Evolutionary conservation across 2,329 filamentous ascomycete genomes (phyloP).

Genomic region (Rhynchosporium graminicola): DNA sequence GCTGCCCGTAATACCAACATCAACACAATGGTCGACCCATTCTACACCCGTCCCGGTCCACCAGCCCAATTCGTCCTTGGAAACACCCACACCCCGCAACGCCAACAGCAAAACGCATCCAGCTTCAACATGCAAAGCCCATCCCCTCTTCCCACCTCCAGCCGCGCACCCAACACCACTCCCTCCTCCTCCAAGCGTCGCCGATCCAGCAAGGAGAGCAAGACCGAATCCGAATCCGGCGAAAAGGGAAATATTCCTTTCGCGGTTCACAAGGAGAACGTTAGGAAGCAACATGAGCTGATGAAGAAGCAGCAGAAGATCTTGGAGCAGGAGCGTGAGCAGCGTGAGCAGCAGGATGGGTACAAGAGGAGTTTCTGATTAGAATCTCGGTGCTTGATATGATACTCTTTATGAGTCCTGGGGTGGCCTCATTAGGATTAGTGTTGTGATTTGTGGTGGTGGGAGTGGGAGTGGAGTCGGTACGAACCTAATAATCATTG

Average conservation of each 20-base stretch:
- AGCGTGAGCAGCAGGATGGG: background rate
- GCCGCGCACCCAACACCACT: background rate
- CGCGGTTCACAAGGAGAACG: background rate
- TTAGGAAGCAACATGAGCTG: background rate
- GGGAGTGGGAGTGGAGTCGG: too few relatives aligned
- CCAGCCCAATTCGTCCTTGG: too few relatives aligned
- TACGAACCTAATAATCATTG: too few relatives aligned
- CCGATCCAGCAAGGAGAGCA: background rate
- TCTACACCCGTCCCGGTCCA: too few relatives aligned
- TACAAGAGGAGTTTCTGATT: slow-evolving; percentile 3
- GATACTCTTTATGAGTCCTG: too few relatives aligned
- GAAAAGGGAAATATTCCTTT: background rate
- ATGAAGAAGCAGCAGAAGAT: background rate
- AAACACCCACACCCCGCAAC: too few relatives aligned
- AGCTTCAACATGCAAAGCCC: too few relatives aligned
- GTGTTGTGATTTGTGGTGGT: background rate
- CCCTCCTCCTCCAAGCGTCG: background rate
- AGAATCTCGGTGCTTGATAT: background rate
- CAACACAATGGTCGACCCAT: too few relatives aligned
- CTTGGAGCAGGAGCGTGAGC: background rate
- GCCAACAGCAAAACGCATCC: too few relatives aligned
- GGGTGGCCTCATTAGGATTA: background rate
- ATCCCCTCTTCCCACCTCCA: background rate
- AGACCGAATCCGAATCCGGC: background rate
- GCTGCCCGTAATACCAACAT: too few relatives aligned